Conservation (phyloP, 2,329 filamentous ascomycete species). For the Colletotrichum sidae region DNA sequence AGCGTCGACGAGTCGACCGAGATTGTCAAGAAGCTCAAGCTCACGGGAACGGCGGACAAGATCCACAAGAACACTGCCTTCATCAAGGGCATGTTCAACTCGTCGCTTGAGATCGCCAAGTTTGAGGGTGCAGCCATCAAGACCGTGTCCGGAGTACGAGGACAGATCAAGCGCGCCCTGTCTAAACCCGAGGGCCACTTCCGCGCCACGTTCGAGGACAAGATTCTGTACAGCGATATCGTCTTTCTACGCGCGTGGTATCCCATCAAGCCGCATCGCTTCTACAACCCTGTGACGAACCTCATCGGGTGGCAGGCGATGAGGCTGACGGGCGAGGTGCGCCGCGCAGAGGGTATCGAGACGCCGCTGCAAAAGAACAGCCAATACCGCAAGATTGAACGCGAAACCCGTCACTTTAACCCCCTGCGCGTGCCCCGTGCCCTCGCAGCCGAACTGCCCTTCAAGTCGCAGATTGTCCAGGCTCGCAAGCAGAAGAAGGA, state of each 20-base stretch:
- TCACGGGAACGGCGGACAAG: constrained; percentile 93
- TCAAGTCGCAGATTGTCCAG: constrained; percentile 88
- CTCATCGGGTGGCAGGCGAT: constrained; percentile 93
- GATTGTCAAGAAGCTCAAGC: constrained; percentile 99
- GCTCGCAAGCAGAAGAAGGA: constrained; percentile 83
- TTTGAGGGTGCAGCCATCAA: constrained; percentile 97
- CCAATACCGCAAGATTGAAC: constrained; percentile 79
- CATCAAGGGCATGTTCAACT: constrained; percentile 98
- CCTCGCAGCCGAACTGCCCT: constrained; percentile 86
- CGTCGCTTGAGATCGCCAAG: constrained; percentile 93
- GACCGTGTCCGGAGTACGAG: constrained; percentile 93
- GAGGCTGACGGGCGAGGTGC: constrained; percentile 93
- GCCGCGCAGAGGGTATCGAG: constrained; percentile 77
- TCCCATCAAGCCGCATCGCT: constrained; percentile 91
- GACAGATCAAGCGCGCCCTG: constrained; percentile 96
- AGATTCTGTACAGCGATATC: constrained; percentile 95
- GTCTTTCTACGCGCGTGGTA: constrained; percentile 98
- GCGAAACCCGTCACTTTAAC: constrained; percentile 81
- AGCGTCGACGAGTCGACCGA: constrained; percentile 96
- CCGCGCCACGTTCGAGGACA: constrained; percentile 98
- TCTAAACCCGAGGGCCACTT: constrained; percentile 95
- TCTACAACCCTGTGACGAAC: constrained; percentile 97
- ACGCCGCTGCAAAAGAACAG: constrained; percentile 88
- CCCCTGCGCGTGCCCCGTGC: constrained; percentile 80
- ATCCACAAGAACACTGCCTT: constrained; percentile 99